These are phyloP conservation scores for Santalum album DNA, from an alignment of 164 flowering plant species.

Conservation along the genomic window DNA sequence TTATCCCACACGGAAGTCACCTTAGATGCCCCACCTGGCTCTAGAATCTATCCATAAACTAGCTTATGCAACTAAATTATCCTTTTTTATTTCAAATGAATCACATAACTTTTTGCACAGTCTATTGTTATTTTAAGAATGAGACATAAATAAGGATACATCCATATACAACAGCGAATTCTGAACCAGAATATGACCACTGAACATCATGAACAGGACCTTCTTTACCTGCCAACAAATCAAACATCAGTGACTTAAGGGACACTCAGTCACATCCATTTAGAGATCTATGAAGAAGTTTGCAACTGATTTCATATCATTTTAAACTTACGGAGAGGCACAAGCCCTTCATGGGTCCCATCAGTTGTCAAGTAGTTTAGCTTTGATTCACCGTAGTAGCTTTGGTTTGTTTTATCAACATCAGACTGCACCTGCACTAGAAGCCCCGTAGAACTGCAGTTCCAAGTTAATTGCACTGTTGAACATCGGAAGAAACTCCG, in stretches of 20 bases:
- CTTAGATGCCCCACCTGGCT: neutral
- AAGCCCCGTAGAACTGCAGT: conserved; percentile 81
- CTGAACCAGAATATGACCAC: conserved; percentile 83
- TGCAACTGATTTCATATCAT: neutral
- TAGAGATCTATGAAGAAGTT: neutral
- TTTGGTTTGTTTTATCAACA: conserved; percentile 96
- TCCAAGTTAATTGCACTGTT: conserved; percentile 82
- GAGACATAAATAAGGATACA: conserved; percentile 62
- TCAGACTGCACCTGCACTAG: conserved; percentile 82
- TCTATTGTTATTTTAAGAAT: too few relatives aligned
- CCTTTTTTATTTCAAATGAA: too few relatives aligned
- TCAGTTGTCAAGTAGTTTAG: conserved; percentile 84
- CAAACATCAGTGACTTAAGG: conserved; percentile 14
- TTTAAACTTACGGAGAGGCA: conserved; percentile 70
- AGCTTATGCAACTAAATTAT: neutral
- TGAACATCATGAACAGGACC: conserved; percentile 96
- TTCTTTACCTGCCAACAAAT: conserved; percentile 71
- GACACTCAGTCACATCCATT: neutral
- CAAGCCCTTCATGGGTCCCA: conserved; percentile 85
- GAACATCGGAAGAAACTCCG: conserved; percentile 92
- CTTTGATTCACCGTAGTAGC: conserved; percentile 98
- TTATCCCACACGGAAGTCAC: too few relatives aligned
- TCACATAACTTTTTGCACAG: too few relatives aligned
- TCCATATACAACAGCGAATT: conserved; percentile 96
- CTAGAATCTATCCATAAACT: neutral